Evolutionary conservation across 2,329 filamentous ascomycete genomes (phyloP).

Genomic region (Cercospora nicotianae): DNA sequence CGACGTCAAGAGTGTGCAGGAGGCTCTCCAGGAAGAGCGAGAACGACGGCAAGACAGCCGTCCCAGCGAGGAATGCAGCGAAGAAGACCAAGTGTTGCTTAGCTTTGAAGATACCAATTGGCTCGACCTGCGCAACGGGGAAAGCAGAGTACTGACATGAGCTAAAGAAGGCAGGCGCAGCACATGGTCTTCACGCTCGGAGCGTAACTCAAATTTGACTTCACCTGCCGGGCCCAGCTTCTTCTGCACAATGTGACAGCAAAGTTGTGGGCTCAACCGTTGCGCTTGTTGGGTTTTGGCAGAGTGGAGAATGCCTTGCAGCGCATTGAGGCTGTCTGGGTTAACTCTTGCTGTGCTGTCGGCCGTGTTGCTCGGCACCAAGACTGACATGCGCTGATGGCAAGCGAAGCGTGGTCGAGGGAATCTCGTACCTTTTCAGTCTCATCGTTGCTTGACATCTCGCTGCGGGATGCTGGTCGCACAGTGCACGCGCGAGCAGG

Average conservation of each 20-base stretch:
- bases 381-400: neutral
- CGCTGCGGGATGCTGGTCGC: neutral
- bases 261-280: neutral
- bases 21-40: constrained; percentile 52
- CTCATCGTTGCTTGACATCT: neutral
- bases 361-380: neutral
- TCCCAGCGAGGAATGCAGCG: constrained; percentile 38
- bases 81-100: constrained; percentile 35
- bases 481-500: neutral
- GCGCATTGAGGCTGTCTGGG: neutral
- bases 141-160: constrained; percentile 54
- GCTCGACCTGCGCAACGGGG: constrained; percentile 57
- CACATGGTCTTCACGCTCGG: neutral
- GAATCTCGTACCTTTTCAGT: neutral
- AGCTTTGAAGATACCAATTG: constrained; percentile 49
- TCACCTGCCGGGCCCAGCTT: neutral
- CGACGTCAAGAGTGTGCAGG: constrained; percentile 45
- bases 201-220: neutral
- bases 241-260: neutral
- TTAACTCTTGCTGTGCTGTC: neutral
- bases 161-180: neutral
- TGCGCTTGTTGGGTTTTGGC: neutral
- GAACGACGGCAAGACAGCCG: constrained; percentile 40
- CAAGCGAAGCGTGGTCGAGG: neutral
- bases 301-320: neutral